phyloP scores from a whole-genome alignment of 1,284 basidiomycete species.

The Austroboletus novae-zelandiae region DNA sequence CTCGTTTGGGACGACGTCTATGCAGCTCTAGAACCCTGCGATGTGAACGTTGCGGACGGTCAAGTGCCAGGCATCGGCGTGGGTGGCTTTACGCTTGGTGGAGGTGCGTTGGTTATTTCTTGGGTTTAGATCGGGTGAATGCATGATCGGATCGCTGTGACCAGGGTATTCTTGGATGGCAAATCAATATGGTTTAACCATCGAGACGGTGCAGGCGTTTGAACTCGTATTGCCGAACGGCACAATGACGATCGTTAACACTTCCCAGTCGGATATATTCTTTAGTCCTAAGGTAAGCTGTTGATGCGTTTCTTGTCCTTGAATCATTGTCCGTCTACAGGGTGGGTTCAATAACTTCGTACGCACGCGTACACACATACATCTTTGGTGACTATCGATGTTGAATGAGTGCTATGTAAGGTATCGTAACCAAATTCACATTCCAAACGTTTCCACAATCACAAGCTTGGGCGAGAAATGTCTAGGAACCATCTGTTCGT shows the following conservation, averaged over 20 bases:
- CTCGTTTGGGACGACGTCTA: slow-evolving; percentile 43
- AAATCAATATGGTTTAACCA: slow-evolving; percentile 49
- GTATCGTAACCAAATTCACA: slow-evolving; percentile 60
- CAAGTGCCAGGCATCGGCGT: slow-evolving; percentile 48
- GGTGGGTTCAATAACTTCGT: slow-evolving; percentile 66
- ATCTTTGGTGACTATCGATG: neutral
- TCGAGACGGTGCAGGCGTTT: slow-evolving; percentile 48
- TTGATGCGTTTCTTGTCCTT: neutral
- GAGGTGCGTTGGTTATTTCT: slow-evolving; percentile 17
- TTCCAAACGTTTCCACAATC: slow-evolving; percentile 52
- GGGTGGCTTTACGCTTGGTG: slow-evolving; percentile 38
- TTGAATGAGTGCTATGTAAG: slow-evolving; percentile 35
- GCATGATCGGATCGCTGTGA: slow-evolving; percentile 6
- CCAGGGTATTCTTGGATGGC: slow-evolving; percentile 54
- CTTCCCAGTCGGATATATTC: slow-evolving; percentile 43
- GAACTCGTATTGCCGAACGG: slow-evolving; percentile 54
- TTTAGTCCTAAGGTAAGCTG: slow-evolving; percentile 42
- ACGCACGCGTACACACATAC: slow-evolving; percentile 13
- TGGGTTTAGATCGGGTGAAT: neutral
- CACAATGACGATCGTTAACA: slow-evolving; percentile 38
- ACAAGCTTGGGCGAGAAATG: slow-evolving; percentile 52
- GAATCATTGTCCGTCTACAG: slow-evolving; percentile 26
- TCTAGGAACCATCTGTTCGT: neutral
- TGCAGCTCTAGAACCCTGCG: slow-evolving; percentile 43
- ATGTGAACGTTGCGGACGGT: slow-evolving; percentile 43